Base-by-base conservation (phyloP, 495 filamentous ascomycete species). In the Lentithecium fluviatile region DNA sequence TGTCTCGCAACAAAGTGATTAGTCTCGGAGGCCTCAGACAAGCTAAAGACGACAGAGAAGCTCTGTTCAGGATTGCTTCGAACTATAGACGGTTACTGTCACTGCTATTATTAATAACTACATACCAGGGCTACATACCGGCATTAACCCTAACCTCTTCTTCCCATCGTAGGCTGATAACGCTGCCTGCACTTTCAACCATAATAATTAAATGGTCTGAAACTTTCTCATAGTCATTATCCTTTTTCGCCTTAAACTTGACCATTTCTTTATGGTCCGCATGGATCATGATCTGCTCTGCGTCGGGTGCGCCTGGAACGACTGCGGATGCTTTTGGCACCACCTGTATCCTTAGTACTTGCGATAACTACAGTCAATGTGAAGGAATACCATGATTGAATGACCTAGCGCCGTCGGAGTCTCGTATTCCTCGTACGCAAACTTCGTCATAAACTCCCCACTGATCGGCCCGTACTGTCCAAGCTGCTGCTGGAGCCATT, bases 281-380 rank as follows among this genome's bases (percentile, higher is more conserved):
- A 34, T 67, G 68, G 56, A 78, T 77, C 12, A 59, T 56, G 54
- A 76, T 73, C 52, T 61, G 57, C 52, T 76, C 69, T 10, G 73
- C 69, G 61, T 73, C 68, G 24, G 64, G 61, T 21, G 52, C 51
- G 19, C 52, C 52, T 26, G 60, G 52, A 26, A 76, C 60, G 29
- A 73, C 70, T 12, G 75, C 75, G 17, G 75, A 78, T 21, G 68
- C 49, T 63, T 62, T 64, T 34, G 74, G 71, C 20, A 76, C 73
- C 10, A 78, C 64, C 66, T 73, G 24, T 51, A 20, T n/a, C 11
- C 32, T 61, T 19, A 58, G 53, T 56, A 34, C n/a, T 52, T 52
- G 58, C 26, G 13, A 17, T 38, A 24, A 20, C 20, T 55, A 29
- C 26, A 29, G n/a, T n/a, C 49, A 51, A 59, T 23, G 23, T n/a